These are phyloP conservation scores for Colletotrichum phormii DNA, from an alignment of 2,329 filamentous ascomycete genomes.

Conservation along the genomic window DNA sequence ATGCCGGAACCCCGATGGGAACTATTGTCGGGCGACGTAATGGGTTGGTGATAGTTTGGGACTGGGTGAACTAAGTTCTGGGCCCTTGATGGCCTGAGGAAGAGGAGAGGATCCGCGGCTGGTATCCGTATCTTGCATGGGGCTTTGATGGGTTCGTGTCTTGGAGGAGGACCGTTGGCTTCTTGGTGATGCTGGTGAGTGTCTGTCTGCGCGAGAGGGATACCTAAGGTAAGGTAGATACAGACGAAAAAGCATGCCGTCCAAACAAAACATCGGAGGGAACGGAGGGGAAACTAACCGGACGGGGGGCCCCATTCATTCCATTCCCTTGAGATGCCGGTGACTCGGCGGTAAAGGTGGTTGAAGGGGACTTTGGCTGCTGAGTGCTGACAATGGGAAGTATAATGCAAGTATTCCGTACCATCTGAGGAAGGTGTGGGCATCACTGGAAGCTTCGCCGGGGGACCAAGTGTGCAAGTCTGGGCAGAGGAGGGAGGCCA, in stretches of 20 bases:
- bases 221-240: not conserved
- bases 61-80: not conserved
- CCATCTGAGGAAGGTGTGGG: not conserved
- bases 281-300: not conserved
- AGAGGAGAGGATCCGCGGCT: not conserved
- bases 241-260: not conserved
- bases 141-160: not conserved
- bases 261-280: not conserved
- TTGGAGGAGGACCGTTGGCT: not conserved
- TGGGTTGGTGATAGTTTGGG: not conserved
- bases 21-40: not conserved
- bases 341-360: not conserved
- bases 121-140: not conserved
- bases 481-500: conserved; percentile 25
- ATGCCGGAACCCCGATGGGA: conserved; percentile 8
- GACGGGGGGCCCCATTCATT: not conserved
- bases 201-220: not conserved
- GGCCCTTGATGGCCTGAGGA: not conserved
- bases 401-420: not conserved
- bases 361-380: not conserved
- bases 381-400: too few relatives aligned
- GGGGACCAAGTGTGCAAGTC: conserved; percentile 3
- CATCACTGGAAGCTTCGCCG: not conserved
- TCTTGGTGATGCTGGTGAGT: not conserved
- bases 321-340: not conserved